Base-by-base conservation (phyloP, 1,284 basidiomycete species). In the Ganoderma sinense region DNA sequence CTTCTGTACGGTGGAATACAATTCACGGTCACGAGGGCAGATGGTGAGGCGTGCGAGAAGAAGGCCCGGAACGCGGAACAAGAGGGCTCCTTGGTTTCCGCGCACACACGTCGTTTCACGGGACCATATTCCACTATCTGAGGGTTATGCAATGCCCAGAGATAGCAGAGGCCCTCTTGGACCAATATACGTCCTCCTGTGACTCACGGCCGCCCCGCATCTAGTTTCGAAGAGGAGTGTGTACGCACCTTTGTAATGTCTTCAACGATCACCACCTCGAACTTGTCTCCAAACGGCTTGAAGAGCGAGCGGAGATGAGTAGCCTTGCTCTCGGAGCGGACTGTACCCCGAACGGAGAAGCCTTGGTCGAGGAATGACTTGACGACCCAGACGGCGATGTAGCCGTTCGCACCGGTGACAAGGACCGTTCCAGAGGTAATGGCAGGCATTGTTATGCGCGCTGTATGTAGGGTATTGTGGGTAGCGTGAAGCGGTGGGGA, bases 211-310 rank as follows among this genome's bases (percentile, higher is more conserved):
- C 14, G 0, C 14, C 16, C 16, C 29, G 2, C 53, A 18, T 29
- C 6, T 8, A 16, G 13, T 1, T 7, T 4, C 18, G 4, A 11
- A 36, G 62, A 36, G 6, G 23, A 59, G 7, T 16, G 13, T 14
- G 0, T 3, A 26, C 65, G 63, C 62, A 87, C 84, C 81, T 85
- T 78, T 1, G 84, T 86, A 74, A 90, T 87, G 76, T 91, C 89
- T 60, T 84, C 81, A 0, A 89, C 87, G 43, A 89, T 81, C 39
- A 84, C 84, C 73, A 85, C 78, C 73, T 87, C 84, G 70, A 88
- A 84, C 69, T 68, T 70, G 39, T 70, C 62, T 31, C 71, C 67
- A 43, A 64, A 69, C 11, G 62, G 48, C 31, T 69, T 67, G 68
- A 75, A 74, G 4, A 67, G 23, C 41, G 71, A 43, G 20, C 64